Base-by-base conservation (phyloP, 108 stramenopile genomes). In the Fragilaria radians region DNA sequence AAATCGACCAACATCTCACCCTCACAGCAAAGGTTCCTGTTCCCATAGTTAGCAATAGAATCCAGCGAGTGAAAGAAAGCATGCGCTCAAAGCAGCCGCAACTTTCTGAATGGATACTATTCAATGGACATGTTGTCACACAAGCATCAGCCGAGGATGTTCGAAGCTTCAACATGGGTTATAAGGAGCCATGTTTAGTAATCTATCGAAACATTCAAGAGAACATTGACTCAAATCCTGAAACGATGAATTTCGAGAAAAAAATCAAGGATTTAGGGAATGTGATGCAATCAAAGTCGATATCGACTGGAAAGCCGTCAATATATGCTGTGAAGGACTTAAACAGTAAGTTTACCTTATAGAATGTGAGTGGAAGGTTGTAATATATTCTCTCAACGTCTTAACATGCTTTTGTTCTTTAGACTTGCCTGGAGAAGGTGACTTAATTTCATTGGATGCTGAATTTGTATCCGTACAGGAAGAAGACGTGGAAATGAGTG, bases 381-480 rank as follows among this genome's bases (percentile, higher is more conserved):
- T 14, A 11, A 42, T 42, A 14, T 42, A 11, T 14, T 11, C 14
- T 42, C 36, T 42, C 36, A 11, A 42, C 11, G 36, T 42, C 14
- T 7, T 14, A 11, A 14, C n/a, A 45, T n/a, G 48, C 46, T 48
- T 46, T 24, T 26, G 33, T 18, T 23, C 30, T n/a, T 49, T 47
- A 63, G 51, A 57, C 22, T 53, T 92, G 47, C 74, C 81, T 21
- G 54, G 58, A 0, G 68, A 76, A 62, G 90, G 90, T 23, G 82
- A 83, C 22, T 60, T 89, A 28, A 55, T 95, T 18, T 90, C 94
- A 23, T 88, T 95, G 50, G 94, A 95, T 72, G 85, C 86, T 30
- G 96, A 97, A 72, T 93, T 89, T 68, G 88, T 89, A 4, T 82
- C 74, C 25, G 83, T 93, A 22, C 84, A 89, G 68, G 84, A 85